phyloP scores from a whole-genome alignment of 2,329 filamentous ascomycete genomes.

The Cytospora leucostoma region DNA sequence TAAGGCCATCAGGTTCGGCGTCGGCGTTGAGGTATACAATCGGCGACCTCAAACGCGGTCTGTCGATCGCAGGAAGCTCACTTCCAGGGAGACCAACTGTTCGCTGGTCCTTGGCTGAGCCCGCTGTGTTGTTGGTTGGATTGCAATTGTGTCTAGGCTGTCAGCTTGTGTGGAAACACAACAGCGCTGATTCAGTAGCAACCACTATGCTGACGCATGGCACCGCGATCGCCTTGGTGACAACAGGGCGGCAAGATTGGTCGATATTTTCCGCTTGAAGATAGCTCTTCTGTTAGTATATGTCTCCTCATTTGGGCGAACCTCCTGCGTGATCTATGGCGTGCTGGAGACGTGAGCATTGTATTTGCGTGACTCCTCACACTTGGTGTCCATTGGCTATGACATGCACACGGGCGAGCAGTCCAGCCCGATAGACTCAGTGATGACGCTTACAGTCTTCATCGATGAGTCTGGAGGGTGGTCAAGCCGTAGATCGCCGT shows the following conservation, averaged over 20 bases:
- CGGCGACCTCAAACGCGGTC: constrained; percentile 13
- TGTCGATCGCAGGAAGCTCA: constrained; percentile 7
- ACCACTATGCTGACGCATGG: constrained; percentile 14
- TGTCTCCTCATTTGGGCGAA: neutral
- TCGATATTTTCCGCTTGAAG: neutral
- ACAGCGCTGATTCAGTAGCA: neutral
- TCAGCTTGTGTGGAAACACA: neutral
- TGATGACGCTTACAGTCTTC: constrained; percentile 11
- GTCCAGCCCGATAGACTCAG: too few species aligned
- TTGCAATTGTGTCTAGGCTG: neutral
- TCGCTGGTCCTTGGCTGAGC: neutral
- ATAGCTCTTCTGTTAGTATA: neutral
- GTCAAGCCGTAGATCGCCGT: neutral
- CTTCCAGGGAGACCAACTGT: constrained; percentile 2
- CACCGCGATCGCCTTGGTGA: constrained; percentile 6
- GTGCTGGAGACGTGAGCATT: neutral
- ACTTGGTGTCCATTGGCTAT: neutral
- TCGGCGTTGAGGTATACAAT: constrained; percentile 9
- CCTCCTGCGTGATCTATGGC: neutral
- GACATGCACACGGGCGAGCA: too few species aligned
- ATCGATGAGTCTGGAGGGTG: constrained; percentile 1
- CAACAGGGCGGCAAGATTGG: constrained; percentile 17
- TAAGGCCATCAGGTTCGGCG: neutral
- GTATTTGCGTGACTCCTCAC: neutral
- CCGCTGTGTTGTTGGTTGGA: neutral